Base-by-base conservation (phyloP, 164 flowering plant species). In the Chimonanthus praecox region DNA sequence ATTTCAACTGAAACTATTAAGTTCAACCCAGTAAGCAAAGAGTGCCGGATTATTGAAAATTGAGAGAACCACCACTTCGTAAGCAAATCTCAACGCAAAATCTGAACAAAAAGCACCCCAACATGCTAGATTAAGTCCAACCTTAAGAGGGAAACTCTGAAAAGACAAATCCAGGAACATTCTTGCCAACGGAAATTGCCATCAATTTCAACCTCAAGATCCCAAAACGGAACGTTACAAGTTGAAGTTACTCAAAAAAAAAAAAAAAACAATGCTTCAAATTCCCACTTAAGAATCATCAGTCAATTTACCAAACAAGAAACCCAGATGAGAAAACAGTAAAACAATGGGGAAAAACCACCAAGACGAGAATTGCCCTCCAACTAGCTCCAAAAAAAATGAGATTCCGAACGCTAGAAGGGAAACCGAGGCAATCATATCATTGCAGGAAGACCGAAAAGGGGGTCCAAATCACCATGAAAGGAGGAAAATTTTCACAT, bases 331-430 rank as follows among this genome's bases (percentile, higher is more conserved):
- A 18, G 6, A 6, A 69, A 65, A 48, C 64, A 7, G 67, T 20
- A 66, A 21, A 66, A 49, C 45, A 70, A 7, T 3, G 11, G 11
- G 58, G 11, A n/a, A 77, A 11, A 44, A 5, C 33, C 73, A 47
- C 73, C 73, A 46, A 20, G 47, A 51, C 18, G 9, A 49, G 8
- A 62, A 68, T 61, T 47, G 20, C 65, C 33, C 63, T 49, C 63
- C 64, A 69, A 71, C 45, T 51, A 49, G 8, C 18, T 47, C 67
- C 21, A 58, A 62, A 2, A 58, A 62, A 2, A 77, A 72, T 13
- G 51, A 3, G 51, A 70, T 50, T 72, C 45, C 47, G 71, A 50
- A 70, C 64, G 67, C 71, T 45, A 74, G 73, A 68, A 72, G 47
- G 49, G 60, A 54, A 68, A 72, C 61, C 65, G 70, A 54, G 60